Evolutionary conservation across 2,329 filamentous ascomycete species (phyloP).

Genomic region (Hansfordia pulvinata): DNA sequence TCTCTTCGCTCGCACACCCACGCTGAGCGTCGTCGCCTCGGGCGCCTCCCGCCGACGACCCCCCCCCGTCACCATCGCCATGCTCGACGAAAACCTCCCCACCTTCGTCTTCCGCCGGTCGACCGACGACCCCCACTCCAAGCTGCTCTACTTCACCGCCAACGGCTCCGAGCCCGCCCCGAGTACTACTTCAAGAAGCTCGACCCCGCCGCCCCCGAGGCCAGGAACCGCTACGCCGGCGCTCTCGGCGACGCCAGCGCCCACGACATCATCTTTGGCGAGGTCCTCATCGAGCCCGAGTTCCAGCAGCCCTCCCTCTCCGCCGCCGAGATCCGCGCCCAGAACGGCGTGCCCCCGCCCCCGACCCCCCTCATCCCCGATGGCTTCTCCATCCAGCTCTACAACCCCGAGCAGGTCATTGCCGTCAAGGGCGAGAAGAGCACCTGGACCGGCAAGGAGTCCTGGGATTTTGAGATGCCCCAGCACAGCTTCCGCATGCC

Average conservation of each 20-base stretch:
- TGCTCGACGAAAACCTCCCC: slow-evolving; percentile 93
- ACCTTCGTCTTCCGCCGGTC: slow-evolving; percentile 44
- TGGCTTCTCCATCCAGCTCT: slow-evolving; percentile 73
- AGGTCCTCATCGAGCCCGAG: slow-evolving; percentile 71
- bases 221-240: slow-evolving; percentile 74
- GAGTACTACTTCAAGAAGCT: slow-evolving; percentile 70
- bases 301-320: slow-evolving; percentile 77
- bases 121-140: slow-evolving; percentile 39
- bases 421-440: slow-evolving; percentile 56
- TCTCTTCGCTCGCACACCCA: too few relatives aligned
- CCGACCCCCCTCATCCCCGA: slow-evolving; percentile 64
- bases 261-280: slow-evolving; percentile 71
- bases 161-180: slow-evolving; percentile 67
- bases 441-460: slow-evolving; percentile 66
- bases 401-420: slow-evolving; percentile 83
- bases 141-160: slow-evolving; percentile 46
- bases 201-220: slow-evolving; percentile 54
- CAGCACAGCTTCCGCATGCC: slow-evolving; percentile 73
- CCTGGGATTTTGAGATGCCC: slow-evolving; percentile 90
- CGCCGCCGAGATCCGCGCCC: slow-evolving; percentile 63
- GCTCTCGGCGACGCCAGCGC: slow-evolving; percentile 75
- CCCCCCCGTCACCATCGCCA: slow-evolving; percentile 28
- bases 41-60: too few relatives aligned
- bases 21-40: too few relatives aligned
- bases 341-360: slow-evolving; percentile 50